These are phyloP conservation scores for Solanum habrochaites DNA, from an alignment of 257 asterid genomes.

Conservation along the genomic window DNA sequence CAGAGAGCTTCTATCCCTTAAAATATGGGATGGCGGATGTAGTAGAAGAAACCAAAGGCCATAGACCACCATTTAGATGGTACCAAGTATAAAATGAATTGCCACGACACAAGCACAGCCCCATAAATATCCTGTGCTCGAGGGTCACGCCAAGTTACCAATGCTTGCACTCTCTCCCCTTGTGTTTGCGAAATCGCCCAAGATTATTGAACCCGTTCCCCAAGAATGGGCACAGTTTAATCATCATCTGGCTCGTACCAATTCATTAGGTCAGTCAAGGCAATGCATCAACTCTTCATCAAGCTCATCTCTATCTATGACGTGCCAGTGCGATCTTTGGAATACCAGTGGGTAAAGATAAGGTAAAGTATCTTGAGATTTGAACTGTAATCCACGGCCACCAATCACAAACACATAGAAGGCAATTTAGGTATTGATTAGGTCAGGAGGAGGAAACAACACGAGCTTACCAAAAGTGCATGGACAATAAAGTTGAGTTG, in stretches of 20 bases:
- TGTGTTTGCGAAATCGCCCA: slow-evolving; percentile 82
- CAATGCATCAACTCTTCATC: slow-evolving; percentile 70
- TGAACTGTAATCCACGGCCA: slow-evolving; percentile 56
- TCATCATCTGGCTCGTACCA: slow-evolving; percentile 62
- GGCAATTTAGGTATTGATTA: slow-evolving; percentile 64
- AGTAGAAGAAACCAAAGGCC: slow-evolving; percentile 85
- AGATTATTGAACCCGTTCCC: slow-evolving; percentile 65
- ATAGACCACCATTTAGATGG: slow-evolving; percentile 78
- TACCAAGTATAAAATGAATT: slow-evolving; percentile 44
- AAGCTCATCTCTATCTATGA: slow-evolving; percentile 52
- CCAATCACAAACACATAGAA: slow-evolving; percentile 68
- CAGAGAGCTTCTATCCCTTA: slow-evolving; percentile 88
- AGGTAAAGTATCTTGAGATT: slow-evolving; percentile 32
- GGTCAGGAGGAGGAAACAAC: slow-evolving; percentile 75
- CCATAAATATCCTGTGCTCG: slow-evolving; percentile 79
- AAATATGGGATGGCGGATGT: slow-evolving; percentile 72
- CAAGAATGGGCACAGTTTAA: slow-evolving; percentile 47
- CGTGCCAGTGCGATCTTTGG: slow-evolving; percentile 45
- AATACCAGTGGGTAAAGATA: slow-evolving; percentile 67
- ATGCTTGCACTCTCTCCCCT: slow-evolving; percentile 73
- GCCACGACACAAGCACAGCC: slow-evolving; percentile 54
- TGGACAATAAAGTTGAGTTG: slow-evolving; percentile 66
- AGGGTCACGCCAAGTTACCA: slow-evolving; percentile 84
- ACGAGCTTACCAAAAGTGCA: slow-evolving; percentile 54
- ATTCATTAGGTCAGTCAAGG: slow-evolving; percentile 53